Evolutionary conservation across 2,329 filamentous ascomycete genomes (phyloP).

Genomic region (Neonectria magnoliae): DNA sequence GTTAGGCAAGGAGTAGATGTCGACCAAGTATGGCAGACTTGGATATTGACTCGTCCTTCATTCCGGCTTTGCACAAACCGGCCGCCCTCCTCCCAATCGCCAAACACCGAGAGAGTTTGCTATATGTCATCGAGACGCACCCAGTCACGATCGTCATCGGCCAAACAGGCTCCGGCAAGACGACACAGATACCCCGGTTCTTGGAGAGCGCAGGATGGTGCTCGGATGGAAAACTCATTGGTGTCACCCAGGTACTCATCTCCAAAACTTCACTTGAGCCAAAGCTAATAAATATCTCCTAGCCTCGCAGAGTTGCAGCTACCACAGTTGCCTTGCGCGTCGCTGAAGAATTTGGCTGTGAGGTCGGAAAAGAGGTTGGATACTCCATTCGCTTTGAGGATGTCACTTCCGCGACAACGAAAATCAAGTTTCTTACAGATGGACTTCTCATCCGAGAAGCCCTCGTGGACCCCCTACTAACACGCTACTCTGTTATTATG

Average conservation of each 20-base stretch:
- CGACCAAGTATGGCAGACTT: conserved; percentile 62
- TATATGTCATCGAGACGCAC: conserved; percentile 87
- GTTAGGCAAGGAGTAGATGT: background rate
- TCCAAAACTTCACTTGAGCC: conserved; percentile 20
- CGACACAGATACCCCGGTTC: conserved; percentile 94
- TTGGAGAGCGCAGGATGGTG: conserved; percentile 92
- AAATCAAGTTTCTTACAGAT: conserved; percentile 96
- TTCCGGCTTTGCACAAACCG: conserved; percentile 88
- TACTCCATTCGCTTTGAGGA: conserved; percentile 96
- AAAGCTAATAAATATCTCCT: conserved; percentile 25
- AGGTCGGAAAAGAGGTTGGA: conserved; percentile 89
- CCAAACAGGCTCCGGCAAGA: conserved; percentile 95
- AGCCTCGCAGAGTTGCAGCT: conserved; percentile 91
- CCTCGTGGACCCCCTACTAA: conserved; percentile 89
- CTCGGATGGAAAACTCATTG: conserved; percentile 81
- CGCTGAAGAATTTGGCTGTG: conserved; percentile 87
- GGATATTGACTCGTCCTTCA: conserved; percentile 68
- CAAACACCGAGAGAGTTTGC: conserved; percentile 78
- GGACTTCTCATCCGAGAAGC: conserved; percentile 91
- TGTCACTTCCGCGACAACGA: conserved; percentile 83
- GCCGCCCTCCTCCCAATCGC: conserved; percentile 86
- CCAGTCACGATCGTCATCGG: conserved; percentile 91
- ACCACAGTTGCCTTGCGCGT: conserved; percentile 90
- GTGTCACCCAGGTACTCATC: conserved; percentile 81
- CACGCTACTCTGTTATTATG: conserved; percentile 95